Percentiles rank a stretch among this genome's conserved stretches.
Evolutionary conservation across 805 yeast genomes (phyloP).

Genomic region (Starmerella davenportii): DNA sequence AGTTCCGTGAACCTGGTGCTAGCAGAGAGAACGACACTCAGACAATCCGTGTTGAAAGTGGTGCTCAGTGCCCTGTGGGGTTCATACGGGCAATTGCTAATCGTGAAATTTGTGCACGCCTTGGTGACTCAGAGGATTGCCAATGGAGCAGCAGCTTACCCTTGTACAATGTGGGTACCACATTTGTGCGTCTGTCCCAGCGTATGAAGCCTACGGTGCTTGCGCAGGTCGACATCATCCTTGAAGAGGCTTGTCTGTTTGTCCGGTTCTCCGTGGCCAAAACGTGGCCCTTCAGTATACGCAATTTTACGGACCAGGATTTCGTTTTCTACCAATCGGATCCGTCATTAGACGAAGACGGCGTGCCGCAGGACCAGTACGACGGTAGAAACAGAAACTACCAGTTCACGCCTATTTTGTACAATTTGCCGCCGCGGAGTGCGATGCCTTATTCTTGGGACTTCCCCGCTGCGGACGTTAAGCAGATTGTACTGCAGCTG

Average conservation of each 20-base stretch:
- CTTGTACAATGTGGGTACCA: slow-evolving; percentile 68
- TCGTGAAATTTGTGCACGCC: slow-evolving; percentile 14
- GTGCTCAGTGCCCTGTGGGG: slow-evolving; percentile 39
- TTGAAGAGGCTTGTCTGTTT: slow-evolving; percentile 72
- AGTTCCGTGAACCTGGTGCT: slow-evolving; percentile 18
- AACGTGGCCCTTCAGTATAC: slow-evolving; percentile 83
- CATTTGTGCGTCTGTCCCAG: slow-evolving; percentile 51
- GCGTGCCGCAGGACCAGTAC: not conserved
- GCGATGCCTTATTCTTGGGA: slow-evolving; percentile 99
- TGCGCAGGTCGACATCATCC: slow-evolving; percentile 49
- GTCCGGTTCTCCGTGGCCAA: slow-evolving; percentile 56
- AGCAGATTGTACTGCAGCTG: slow-evolving; percentile 57
- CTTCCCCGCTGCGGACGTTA: slow-evolving; percentile 74
- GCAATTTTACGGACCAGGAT: slow-evolving; percentile 79
- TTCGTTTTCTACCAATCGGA: slow-evolving; percentile 74
- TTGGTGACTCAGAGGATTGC: slow-evolving; percentile 34
- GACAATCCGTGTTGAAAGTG: slow-evolving; percentile 27
- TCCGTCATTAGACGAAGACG: slow-evolving; percentile 49
- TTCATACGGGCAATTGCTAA: slow-evolving; percentile 26
- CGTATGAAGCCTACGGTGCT: slow-evolving; percentile 41
- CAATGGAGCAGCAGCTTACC: slow-evolving; percentile 81
- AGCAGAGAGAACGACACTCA: slow-evolving; percentile 6
- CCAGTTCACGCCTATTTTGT: slow-evolving; percentile 60
- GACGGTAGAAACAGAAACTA: slow-evolving; percentile 18
- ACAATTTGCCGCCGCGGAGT: slow-evolving; percentile 69